phyloP scores from a whole-genome alignment of 257 asterid species.

The Petunia axillaris region DNA sequence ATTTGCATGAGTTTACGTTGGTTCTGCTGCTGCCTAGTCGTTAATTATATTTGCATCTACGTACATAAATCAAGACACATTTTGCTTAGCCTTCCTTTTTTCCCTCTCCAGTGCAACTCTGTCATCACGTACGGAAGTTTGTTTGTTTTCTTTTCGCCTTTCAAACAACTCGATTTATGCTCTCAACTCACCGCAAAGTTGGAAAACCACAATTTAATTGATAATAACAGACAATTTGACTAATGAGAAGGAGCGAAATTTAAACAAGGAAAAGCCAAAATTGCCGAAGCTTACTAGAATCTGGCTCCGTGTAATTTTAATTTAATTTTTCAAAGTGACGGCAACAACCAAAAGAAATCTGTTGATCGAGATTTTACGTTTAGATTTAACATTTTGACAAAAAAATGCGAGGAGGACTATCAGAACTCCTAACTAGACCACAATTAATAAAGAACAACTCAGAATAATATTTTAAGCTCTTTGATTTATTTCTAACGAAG shows the following conservation, averaged over 20 bases:
- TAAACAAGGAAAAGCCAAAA: neutral
- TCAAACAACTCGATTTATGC: neutral
- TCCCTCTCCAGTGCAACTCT: neutral
- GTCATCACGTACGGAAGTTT: neutral
- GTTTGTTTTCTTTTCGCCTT: no score
- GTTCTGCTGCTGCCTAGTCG: neutral
- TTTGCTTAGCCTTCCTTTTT: neutral
- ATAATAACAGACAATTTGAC: slow-evolving; percentile 10
- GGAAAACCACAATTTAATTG: slow-evolving; percentile 3
- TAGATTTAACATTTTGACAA: neutral
- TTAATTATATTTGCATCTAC: no score
- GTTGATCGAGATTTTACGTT: neutral
- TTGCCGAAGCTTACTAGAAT: neutral
- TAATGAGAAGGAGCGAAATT: neutral
- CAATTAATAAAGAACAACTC: neutral
- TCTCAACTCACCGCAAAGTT: neutral
- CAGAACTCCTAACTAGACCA: neutral
- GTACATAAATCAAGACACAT: no score
- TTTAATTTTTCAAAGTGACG: neutral
- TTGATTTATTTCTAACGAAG: neutral
- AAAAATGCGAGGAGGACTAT: neutral
- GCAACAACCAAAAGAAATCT: slow-evolving; percentile 13
- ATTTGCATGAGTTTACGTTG: neutral
- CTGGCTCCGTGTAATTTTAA: neutral
- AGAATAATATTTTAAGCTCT: neutral